Base-by-base conservation (phyloP, 805 yeast species). In the Sugiyamaella lignohabitans region DNA sequence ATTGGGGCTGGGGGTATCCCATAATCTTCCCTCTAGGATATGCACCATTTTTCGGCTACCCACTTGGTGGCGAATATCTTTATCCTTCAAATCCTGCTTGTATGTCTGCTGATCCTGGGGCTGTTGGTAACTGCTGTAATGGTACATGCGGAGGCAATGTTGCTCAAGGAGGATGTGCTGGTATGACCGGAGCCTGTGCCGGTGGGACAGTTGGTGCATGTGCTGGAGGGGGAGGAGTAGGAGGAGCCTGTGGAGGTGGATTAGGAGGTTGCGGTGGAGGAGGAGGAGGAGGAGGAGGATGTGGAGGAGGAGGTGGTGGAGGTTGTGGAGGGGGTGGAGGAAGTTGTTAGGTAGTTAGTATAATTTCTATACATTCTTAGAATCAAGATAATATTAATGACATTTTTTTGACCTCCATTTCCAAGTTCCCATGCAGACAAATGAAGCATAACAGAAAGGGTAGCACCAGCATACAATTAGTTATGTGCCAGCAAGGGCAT, bases 261-360 rank as follows among this genome's bases (percentile, higher is more conserved):
- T 5, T 5, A 16, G 38, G 38, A 5, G 17, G 17, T 35, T 14
- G 38, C 21, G 38, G 38, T 16, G 38, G 38, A 35, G 38, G 38
- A 5, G 38, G 38, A 16, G 38, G 38, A 35, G 20, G 38, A 14
- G 38, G 38, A 5, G 38, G 38, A 55, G 42, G 30, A 50, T 48
- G n/a, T 48, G 46, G 22, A 61, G 41, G 20, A 65, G 50, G 18
- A 37, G 38, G 18, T 50, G 49, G 32, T 27, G n/a, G n/a, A n/a
- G n/a, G n/a, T n/a, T n/a, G n/a, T n/a, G n/a, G n/a, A n/a, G n/a
- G n/a, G n/a, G n/a, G n/a, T n/a, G n/a, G n/a, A n/a, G n/a, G n/a
- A n/a, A n/a, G n/a, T n/a, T n/a, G n/a, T n/a, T n/a, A n/a, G n/a
- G n/a, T n/a, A n/a, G n/a, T n/a, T n/a, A n/a, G n/a, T n/a, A n/a